Evolutionary conservation across 805 yeast species (phyloP).

Genomic region (Candida rishiriensis): DNA sequence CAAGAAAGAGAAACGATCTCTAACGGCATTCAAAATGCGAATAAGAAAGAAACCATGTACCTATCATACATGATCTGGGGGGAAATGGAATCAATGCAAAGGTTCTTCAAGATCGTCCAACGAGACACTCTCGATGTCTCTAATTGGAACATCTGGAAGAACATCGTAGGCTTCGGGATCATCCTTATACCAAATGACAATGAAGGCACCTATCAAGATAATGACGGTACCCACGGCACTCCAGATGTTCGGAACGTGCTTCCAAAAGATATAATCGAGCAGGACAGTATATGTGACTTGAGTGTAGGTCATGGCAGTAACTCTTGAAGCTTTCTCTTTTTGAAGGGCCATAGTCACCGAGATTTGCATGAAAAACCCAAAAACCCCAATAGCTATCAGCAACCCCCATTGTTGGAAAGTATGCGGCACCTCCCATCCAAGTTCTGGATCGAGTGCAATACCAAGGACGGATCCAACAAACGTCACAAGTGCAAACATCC

Average conservation of each 20-base stretch:
- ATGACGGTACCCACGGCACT: conserved; percentile 61
- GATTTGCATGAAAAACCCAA: conserved; percentile 76
- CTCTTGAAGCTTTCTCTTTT: conserved; percentile 64
- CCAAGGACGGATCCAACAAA: conserved; percentile 47
- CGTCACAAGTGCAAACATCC: conserved; percentile 60
- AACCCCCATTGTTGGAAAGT: conserved; percentile 55
- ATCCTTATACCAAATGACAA: conserved; percentile 22
- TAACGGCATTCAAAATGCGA: no score
- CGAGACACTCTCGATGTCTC: background rate
- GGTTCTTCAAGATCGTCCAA: no score
- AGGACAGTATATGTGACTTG: conserved; percentile 67
- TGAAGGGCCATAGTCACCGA: conserved; percentile 71
- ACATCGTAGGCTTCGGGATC: background rate
- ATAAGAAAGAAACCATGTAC: no score
- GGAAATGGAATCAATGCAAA: no score
- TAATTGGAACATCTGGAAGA: background rate
- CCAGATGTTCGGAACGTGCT: conserved; percentile 61
- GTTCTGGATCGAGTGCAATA: conserved; percentile 47
- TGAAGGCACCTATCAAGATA: conserved; percentile 61
- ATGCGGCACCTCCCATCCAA: conserved; percentile 52
- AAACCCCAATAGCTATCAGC: conserved; percentile 52
- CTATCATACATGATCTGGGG: no score
- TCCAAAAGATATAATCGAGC: conserved; percentile 67
- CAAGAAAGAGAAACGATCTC: no score
- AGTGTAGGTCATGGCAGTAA: conserved; percentile 62